Conservation (phyloP, 2,329 filamentous ascomycete genomes). For the Fusarium sp. region DNA sequence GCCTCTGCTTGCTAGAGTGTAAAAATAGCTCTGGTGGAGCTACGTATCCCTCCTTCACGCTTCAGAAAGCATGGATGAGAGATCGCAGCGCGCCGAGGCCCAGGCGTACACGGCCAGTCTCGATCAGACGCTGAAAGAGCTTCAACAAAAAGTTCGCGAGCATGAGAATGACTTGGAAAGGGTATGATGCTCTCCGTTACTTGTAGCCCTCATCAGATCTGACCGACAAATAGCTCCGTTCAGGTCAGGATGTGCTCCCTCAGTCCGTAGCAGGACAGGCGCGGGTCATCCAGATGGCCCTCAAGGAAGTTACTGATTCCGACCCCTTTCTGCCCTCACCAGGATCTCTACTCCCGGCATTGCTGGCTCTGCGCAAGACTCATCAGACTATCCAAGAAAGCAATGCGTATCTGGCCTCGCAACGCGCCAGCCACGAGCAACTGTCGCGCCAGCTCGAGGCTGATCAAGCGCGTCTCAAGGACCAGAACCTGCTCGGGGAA, state of each 20-base stretch:
- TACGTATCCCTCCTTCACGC: background rate
- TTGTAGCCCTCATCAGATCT: background rate
- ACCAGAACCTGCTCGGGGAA: conserved; percentile 63
- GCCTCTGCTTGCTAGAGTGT: background rate
- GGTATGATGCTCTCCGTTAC: conserved; percentile 44
- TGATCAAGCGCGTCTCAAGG: conserved; percentile 59
- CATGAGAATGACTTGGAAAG: conserved; percentile 60
- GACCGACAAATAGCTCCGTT: conserved; percentile 42
- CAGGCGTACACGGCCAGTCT: conserved; percentile 58
- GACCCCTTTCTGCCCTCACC: conserved; percentile 71
- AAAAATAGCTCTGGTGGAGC: conserved; percentile 18
- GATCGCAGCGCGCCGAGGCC: conserved; percentile 38
- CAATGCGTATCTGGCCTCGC: conserved; percentile 62
- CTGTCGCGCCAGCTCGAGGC: conserved; percentile 58
- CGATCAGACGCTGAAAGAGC: conserved; percentile 71
- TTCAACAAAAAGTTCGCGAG: conserved; percentile 65
- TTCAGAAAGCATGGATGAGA: conserved; percentile 39
- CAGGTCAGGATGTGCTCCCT: conserved; percentile 35
- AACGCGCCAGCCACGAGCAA: conserved; percentile 53
- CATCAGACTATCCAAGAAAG: conserved; percentile 70
- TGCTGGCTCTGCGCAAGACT: conserved; percentile 74
- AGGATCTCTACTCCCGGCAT: conserved; percentile 72
- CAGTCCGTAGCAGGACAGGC: conserved; percentile 46
- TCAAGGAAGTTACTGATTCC: conserved; percentile 66
- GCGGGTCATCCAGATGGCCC: conserved; percentile 67